Conservation (phyloP, 305 asterid genomes). For the Striga hermonthica region DNA sequence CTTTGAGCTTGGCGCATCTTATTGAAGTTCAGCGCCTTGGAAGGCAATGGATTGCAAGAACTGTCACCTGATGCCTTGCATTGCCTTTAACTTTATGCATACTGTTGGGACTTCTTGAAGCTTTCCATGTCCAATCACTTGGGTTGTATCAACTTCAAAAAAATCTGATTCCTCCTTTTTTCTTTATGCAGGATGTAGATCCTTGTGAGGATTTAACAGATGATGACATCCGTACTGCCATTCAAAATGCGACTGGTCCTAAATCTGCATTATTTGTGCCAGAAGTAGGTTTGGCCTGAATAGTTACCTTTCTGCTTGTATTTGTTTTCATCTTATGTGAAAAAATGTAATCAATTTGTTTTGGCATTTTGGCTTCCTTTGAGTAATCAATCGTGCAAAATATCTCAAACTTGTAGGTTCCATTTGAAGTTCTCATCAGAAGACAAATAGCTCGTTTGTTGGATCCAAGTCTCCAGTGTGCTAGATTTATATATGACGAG, state of each 20-base stretch:
- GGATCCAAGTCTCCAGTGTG: constrained; percentile 96
- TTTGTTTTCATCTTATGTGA: too few species aligned
- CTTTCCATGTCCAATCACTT: too few species aligned
- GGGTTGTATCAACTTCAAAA: too few species aligned
- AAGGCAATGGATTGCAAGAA: too few species aligned
- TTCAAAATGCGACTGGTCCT: constrained; percentile 88
- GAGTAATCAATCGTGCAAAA: constrained; percentile 15
- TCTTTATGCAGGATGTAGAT: constrained; percentile 70
- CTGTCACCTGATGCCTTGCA: too few species aligned
- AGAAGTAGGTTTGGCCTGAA: constrained; percentile 41
- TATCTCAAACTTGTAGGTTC: constrained; percentile 52
- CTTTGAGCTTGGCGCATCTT: too few species aligned
- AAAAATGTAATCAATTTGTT: too few species aligned
- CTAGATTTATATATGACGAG: constrained; percentile 85
- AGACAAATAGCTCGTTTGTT: constrained; percentile 78
- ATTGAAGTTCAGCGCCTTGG: too few species aligned
- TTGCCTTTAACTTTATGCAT: too few species aligned
- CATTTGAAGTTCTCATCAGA: constrained; percentile 86
- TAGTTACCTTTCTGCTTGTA: too few species aligned
- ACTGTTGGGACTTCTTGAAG: too few species aligned
- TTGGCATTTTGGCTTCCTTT: too few species aligned
- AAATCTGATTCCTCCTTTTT: constrained; percentile 21
- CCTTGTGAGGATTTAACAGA: constrained; percentile 90
- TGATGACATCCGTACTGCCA: constrained; percentile 82
- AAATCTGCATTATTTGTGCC: constrained; percentile 83